A percentile compares a stretch with the other conserved stretches of the same genome.
Evolutionary conservation across 2,329 filamentous ascomycete genomes (phyloP).

Genomic region (Cladosporium sp.): DNA sequence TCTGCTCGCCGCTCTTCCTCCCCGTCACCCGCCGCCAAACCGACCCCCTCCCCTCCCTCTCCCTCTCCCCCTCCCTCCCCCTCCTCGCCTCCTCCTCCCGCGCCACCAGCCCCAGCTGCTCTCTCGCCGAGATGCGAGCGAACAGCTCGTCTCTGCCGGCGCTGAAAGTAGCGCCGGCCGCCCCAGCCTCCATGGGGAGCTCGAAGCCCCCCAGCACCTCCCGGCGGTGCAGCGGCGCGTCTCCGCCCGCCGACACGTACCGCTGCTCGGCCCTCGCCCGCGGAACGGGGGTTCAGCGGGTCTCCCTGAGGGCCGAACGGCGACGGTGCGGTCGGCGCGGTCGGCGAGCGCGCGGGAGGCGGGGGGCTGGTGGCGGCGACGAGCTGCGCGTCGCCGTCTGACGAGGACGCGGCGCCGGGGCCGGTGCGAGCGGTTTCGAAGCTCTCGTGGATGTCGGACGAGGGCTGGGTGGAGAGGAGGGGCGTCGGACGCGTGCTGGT

Average conservation of each 20-base stretch:
- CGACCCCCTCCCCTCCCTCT: too few relatives aligned
- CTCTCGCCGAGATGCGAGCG: neutral
- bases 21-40: too few relatives aligned
- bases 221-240: slow-evolving; percentile 19
- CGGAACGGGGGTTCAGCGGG: slow-evolving; percentile 10
- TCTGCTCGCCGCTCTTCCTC: too few relatives aligned
- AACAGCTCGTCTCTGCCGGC: slow-evolving; percentile 2
- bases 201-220: slow-evolving; percentile 15
- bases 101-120: neutral
- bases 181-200: neutral
- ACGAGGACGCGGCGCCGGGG: too few relatives aligned
- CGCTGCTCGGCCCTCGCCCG: slow-evolving; percentile 19
- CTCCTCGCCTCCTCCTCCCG: neutral
- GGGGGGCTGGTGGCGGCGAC: neutral
- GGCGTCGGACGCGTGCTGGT: too few relatives aligned
- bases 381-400: too few relatives aligned
- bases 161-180: neutral
- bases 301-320: neutral
- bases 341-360: neutral
- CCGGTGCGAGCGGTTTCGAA: too few relatives aligned
- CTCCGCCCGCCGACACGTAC: slow-evolving; percentile 25
- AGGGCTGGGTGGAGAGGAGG: too few relatives aligned
- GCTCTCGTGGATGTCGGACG: too few relatives aligned
- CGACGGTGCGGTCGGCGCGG: neutral
- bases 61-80: neutral